Percentiles rank a stretch among this genome's conserved stretches.
Conservation (phyloP, 345 rosid genomes). For the Pistacia atlantica region DNA sequence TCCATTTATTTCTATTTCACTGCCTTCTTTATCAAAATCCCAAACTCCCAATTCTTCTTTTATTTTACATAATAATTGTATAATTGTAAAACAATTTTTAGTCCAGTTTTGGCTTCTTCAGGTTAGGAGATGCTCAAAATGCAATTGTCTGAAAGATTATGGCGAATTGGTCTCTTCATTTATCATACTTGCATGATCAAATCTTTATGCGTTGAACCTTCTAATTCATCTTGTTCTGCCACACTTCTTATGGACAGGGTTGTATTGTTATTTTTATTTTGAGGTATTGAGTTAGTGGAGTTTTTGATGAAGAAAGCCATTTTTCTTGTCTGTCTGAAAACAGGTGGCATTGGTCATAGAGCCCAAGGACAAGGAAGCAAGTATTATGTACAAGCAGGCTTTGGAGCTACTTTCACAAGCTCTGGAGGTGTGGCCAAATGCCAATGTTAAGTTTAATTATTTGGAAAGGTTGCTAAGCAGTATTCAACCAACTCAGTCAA, state of each 20-base stretch:
- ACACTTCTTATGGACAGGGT: background rate
- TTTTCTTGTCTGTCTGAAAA: constrained; percentile 20
- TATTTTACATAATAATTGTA: no score
- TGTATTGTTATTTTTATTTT: background rate
- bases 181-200: background rate
- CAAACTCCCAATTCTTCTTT: no score
- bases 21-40: no score
- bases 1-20: no score
- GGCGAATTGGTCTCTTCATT: background rate
- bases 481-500: constrained; percentile 90
- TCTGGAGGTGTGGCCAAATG: constrained; percentile 98
- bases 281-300: background rate
- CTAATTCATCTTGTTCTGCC: background rate
- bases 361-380: constrained; percentile 98
- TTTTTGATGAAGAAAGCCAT: background rate
- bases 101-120: no score
- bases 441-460: constrained; percentile 96
- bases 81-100: no score
- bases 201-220: background rate
- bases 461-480: constrained; percentile 86
- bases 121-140: background rate
- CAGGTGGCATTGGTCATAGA: constrained; percentile 99
- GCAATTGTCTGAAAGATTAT: background rate
- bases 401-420: constrained; percentile 92
- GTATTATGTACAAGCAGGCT: constrained; percentile 89